Base-by-base conservation (phyloP, 805 yeast genomes). In the Candida cerambycidarum region DNA sequence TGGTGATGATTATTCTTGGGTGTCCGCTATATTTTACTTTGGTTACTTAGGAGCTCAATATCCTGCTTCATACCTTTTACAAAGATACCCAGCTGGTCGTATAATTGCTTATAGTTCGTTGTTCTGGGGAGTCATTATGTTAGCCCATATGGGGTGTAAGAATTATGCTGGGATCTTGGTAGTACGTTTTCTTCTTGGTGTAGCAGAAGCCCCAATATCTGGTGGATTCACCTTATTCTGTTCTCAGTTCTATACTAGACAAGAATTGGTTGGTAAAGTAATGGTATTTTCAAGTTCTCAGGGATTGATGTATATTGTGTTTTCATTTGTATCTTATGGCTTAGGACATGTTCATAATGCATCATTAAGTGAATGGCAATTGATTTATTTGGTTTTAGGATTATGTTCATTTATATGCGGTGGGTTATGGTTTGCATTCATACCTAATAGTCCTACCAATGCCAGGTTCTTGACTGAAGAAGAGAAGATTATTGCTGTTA, bases 131-230 rank as follows among this genome's bases (percentile, higher is more conserved):
- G 39, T 48, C 8, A 43, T 57, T 13, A 45, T 57, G 41, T 43
- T 50, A 15, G 56, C 46, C 5, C 59, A 55, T 42, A 54, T 58
- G 15, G 69, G 63, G 15, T 60, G 63, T 38, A 62, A 47, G 15
- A 62, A 54, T 45, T 67, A 61, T 44, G 63, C 59, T 6, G 61
- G 65, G n/a, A 45, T 65, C 23, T 47, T 63, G 29, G 62, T 59
- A 8, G 53, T 62, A 21, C 46, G 71, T 32, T 62, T 65, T 39
- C 36, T 67, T 13, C 53, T 67, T 34, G 83, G 71, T n/a, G 52
- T 58, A 14, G 54, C 60, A 40, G 73, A 67, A 49, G 68, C 69
- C 6, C 58, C 63, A 9, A 57, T 63, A 32, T 53, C 62, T 6
- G 63, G 74, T 15, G 43, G 60, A 14, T 64, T 59, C 41, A 59